Conservation (phyloP, 805 yeast species). For the Kuraishia borneana region DNA sequence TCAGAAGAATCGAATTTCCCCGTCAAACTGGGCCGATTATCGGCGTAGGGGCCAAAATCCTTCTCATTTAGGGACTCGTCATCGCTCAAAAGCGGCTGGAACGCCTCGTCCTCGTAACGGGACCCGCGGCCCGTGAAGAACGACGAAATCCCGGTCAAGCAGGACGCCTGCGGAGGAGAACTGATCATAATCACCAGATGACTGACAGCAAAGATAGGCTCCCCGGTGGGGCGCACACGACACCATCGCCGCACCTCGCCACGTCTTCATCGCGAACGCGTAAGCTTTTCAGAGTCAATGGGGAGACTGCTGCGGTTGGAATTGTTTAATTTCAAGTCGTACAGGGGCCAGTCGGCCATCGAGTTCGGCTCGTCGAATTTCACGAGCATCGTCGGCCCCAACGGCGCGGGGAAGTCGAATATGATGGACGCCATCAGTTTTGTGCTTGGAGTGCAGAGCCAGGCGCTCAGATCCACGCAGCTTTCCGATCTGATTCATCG, state of each 20-base stretch:
- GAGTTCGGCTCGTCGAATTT: slow-evolving; percentile 80
- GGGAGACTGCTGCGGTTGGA: slow-evolving; percentile 76
- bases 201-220: too few species aligned
- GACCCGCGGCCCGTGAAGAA: slow-evolving; percentile 6
- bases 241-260: too few species aligned
- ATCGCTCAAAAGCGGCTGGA: slow-evolving; percentile 1
- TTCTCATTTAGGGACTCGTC: background rate
- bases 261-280: background rate
- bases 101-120: slow-evolving; percentile 6
- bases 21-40: background rate
- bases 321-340: slow-evolving; percentile 83
- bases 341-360: slow-evolving; percentile 60
- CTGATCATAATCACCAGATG: too few species aligned
- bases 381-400: slow-evolving; percentile 94
- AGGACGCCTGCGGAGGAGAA: too few species aligned
- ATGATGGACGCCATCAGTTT: slow-evolving; percentile 90
- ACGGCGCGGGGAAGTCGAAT: slow-evolving; percentile 96
- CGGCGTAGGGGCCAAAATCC: background rate
- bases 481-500: slow-evolving; percentile 74
- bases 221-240: too few species aligned
- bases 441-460: slow-evolving; percentile 75
- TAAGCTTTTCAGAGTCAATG: slow-evolving; percentile 30
- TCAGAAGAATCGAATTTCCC: slow-evolving; percentile 17
- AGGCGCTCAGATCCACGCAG: slow-evolving; percentile 63
- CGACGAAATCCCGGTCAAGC: slow-evolving; percentile 9